phyloP scores from a whole-genome alignment of 495 filamentous ascomycete genomes.

The Lophium mytilinum region DNA sequence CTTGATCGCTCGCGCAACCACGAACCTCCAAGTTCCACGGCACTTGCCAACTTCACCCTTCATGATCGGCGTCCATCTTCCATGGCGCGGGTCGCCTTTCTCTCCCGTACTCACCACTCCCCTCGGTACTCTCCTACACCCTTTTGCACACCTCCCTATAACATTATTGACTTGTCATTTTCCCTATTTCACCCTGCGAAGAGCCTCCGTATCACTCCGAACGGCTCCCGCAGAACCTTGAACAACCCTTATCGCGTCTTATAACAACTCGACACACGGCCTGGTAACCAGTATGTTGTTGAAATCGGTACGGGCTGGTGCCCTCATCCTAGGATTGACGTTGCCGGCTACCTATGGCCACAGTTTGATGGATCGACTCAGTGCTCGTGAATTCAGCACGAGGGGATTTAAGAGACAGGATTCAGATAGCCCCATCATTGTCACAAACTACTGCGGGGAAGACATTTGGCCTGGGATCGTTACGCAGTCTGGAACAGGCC shows the following conservation, averaged over 20 bases:
- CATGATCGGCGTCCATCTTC: background rate
- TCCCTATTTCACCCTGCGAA: too few relatives aligned
- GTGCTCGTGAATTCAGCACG: too few relatives aligned
- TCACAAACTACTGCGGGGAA: conserved; percentile 60
- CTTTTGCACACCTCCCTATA: too few relatives aligned
- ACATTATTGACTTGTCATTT: too few relatives aligned
- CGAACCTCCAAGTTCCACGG: background rate
- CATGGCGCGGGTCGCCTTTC: background rate
- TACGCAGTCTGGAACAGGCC: conserved; percentile 57
- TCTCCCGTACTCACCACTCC: too few relatives aligned
- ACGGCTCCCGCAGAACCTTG: too few relatives aligned
- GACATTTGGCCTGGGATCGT: conserved; percentile 64
- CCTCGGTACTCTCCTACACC: too few relatives aligned
- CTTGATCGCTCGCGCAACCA: too few relatives aligned
- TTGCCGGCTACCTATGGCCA: conserved; percentile 10
- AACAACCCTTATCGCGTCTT: too few relatives aligned
- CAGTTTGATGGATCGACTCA: too few relatives aligned
- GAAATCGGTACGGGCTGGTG: background rate
- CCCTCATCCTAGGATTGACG: background rate
- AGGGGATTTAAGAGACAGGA: conserved; percentile 5
- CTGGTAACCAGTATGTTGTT: background rate
- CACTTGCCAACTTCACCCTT: background rate
- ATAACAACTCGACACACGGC: too few relatives aligned
- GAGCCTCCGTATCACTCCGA: too few relatives aligned
- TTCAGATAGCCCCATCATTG: conserved; percentile 25